These are phyloP conservation scores for Penicillium sp. DNA, from an alignment of 2,329 filamentous ascomycete genomes.

Conservation along the genomic window DNA sequence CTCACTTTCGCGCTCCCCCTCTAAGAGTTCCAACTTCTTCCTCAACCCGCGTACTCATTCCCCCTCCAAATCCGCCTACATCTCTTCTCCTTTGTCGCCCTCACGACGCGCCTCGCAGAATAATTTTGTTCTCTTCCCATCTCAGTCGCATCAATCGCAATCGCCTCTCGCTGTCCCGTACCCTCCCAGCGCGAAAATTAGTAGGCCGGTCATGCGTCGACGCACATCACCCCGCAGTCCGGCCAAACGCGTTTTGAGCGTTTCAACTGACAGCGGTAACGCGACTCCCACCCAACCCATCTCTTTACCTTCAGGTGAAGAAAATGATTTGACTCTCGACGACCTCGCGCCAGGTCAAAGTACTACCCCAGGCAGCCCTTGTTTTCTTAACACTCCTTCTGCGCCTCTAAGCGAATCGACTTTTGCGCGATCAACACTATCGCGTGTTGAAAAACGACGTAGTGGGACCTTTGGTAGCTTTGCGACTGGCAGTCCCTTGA, in stretches of 20 bases:
- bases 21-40: conserved; percentile 72
- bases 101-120: conserved; percentile 53
- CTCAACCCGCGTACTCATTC: conserved; percentile 50
- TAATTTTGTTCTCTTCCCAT: conserved; percentile 52
- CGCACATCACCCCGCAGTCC: conserved; percentile 78
- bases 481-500: conserved; percentile 74
- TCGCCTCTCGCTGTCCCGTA: conserved; percentile 60
- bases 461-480: conserved; percentile 49
- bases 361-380: conserved; percentile 18
- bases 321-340: conserved; percentile 42
- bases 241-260: conserved; percentile 70
- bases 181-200: conserved; percentile 63
- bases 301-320: conserved; percentile 47
- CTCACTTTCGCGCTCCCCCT: conserved; percentile 90
- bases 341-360: conserved; percentile 26
- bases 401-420: conserved; percentile 22
- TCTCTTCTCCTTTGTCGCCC: conserved; percentile 58
- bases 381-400: conserved; percentile 42
- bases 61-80: conserved; percentile 50
- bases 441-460: conserved; percentile 50
- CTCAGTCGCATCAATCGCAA: conserved; percentile 47
- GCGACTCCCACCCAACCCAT: conserved; percentile 52
- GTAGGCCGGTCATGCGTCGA: conserved; percentile 45
- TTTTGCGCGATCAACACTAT: conserved; percentile 38
- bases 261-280: conserved; percentile 70